phyloP scores from a whole-genome alignment of 225 moss, liverwort and hornwort species.

The Thuidium tamariscinum region DNA sequence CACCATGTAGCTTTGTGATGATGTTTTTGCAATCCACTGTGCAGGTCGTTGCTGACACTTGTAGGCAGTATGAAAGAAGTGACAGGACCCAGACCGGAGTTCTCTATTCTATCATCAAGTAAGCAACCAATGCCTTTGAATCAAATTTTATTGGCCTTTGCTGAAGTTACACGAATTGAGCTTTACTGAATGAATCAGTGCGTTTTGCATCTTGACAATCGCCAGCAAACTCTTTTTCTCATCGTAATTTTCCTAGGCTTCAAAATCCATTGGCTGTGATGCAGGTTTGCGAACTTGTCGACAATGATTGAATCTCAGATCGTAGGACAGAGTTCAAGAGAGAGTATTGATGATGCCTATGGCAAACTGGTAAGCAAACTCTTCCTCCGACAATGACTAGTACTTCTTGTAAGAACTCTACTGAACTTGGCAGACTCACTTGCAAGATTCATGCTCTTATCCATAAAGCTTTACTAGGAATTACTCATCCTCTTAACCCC shows the following conservation, averaged over 20 bases:
- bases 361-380: conserved; percentile 55
- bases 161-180: background rate
- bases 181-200: background rate
- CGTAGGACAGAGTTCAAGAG: conserved; percentile 65
- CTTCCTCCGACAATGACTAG: background rate
- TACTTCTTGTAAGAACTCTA: background rate
- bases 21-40: background rate
- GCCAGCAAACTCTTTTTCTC: background rate
- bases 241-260: background rate
- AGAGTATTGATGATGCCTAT: conserved; percentile 61
- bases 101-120: conserved; percentile 62
- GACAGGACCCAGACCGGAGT: conserved; percentile 71
- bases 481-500: background rate
- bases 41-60: conserved; percentile 75
- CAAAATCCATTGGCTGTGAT: background rate
- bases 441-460: background rate
- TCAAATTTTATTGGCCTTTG: background rate
- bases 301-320: conserved; percentile 72
- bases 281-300: conserved; percentile 79
- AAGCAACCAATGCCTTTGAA: background rate
- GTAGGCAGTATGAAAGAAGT: conserved; percentile 69
- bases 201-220: background rate
- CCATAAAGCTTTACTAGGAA: background rate
- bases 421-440: background rate
- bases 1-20: background rate